Percentiles rank a stretch among this genome's conserved stretches.
These are phyloP conservation scores for Sugiyamaella qingdaonensis DNA, from an alignment of 805 yeast species.

Conservation along the genomic window DNA sequence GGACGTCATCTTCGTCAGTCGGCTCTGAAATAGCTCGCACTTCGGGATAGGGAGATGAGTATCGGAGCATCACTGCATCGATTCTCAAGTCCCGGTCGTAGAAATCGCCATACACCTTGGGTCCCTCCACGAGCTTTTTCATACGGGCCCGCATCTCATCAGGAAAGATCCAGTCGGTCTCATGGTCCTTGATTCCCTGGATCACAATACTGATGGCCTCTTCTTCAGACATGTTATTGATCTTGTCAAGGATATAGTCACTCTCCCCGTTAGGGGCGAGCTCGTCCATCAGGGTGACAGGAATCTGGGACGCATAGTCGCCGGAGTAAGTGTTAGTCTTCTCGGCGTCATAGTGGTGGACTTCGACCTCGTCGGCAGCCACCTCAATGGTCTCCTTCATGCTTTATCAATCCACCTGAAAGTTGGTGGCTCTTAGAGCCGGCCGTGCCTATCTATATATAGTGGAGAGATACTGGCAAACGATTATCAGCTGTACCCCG, in stretches of 20 bases:
- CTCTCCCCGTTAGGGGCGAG: constrained; percentile 19
- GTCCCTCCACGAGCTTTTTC: constrained; percentile 12
- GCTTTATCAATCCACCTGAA: too few species aligned
- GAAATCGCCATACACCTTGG: constrained; percentile 8
- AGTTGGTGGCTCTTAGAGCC: too few species aligned
- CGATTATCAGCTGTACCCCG: constrained; percentile 1
- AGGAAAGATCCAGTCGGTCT: constrained; percentile 46
- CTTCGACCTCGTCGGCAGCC: not conserved
- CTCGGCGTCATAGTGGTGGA: constrained; percentile 2
- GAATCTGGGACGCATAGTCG: constrained; percentile 2
- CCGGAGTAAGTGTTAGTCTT: constrained; percentile 2
- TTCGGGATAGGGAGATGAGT: constrained; percentile 54
- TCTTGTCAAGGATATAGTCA: constrained; percentile 15
- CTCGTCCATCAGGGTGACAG: constrained; percentile 14
- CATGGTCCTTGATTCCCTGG: constrained; percentile 34
- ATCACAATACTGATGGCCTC: constrained; percentile 40
- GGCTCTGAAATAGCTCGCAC: constrained; percentile 53
- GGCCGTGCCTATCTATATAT: too few species aligned
- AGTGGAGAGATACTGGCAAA: too few species aligned
- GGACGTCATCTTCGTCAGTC: constrained; percentile 43
- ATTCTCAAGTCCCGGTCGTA: constrained; percentile 11
- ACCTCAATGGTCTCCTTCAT: constrained; percentile 1
- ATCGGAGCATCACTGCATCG: constrained; percentile 39
- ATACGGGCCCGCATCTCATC: constrained; percentile 35
- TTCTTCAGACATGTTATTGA: constrained; percentile 28